Base-by-base conservation (phyloP, 176 grass and related monocot species). In the Bonia amplexicaulis region DNA sequence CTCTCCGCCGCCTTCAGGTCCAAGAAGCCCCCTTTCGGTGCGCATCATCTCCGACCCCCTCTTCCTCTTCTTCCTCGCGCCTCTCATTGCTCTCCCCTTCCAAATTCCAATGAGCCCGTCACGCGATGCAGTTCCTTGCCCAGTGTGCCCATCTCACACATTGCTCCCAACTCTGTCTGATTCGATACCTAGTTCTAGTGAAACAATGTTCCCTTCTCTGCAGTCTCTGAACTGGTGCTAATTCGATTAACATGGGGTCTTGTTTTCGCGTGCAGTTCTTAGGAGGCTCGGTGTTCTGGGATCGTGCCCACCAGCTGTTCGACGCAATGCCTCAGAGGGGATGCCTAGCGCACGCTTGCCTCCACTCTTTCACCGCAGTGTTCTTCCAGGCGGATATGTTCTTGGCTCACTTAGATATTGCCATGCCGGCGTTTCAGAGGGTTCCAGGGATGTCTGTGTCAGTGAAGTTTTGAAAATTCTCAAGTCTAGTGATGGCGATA, bases 391-490 rank as follows among this genome's bases (percentile, higher is more conserved):
- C 35, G 16, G 48, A 20, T 41, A 52, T 0, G 6, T 31, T 48
- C 9, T 84, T 52, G 80, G 60, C 7, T 54, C 74, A 25, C 31
- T 27, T 31, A 73, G 75, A 6, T 12, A 45, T 77, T 87, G 3
- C 60, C 89, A 87, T 20, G 20, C 29, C 13, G 3, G 10, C 1
- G 13, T 52, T 53, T 23, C 17, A 1, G 80, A 79, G 42, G 6
- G 3, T 7, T 60, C 44, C 68, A 5, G 0, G 2, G 80, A 79
- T 67, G 54, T 44, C 17, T 31, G 54, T 6, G 59, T 51, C 22
- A 33, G 53, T 5, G 55, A 80, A 23, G 63, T 95, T 1, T 25
- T 90, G 52, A 76, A 45, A 33, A 83, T 81, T 81, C 88, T 95
- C 14, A 92, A 92, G 48, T 84, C 78, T 47, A 51, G 47, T 10